Evolutionary conservation across 2,329 filamentous ascomycete species (phyloP), one percentile per base, ranked within the genome.

Genomic region (Paecilomyces dactylethromorphus): DNA sequence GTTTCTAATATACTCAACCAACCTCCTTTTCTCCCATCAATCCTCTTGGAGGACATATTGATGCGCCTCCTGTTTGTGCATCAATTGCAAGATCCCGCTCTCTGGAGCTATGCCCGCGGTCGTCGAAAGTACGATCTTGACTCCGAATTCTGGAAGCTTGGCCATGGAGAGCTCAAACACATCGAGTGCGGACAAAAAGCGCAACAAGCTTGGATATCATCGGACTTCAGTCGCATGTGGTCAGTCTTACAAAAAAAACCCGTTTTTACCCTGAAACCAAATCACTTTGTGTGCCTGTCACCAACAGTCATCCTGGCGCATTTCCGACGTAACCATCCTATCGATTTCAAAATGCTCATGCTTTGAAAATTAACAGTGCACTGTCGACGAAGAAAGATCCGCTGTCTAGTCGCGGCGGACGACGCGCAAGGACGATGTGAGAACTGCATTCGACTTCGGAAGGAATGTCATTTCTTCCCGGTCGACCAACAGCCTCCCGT

Each of bases 151-250:
- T 57, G 68, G 72, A 62, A 64, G 62, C 62, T 63, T 70, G 60
- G 64, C 64, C 61, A 75, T 76, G 74, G 74, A 77, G 54, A 58
- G 58, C 59, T 65, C 68, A 60, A 65, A 62, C 56, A 65, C 68
- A 53, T 70, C 69, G 52, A 58, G 64, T 56, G 81, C 83, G 35
- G 84, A 89, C 66, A 89, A 89, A 72, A 85, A 86, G 70, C 86
- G 92, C 70, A 97, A 96, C 75, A 97, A 96, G 76, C 82, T 97
- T 61, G 93, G 93, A 45, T 97, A 97, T 72, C 93, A 97, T 78
- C 86, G 93, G 69, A 96, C 92, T 35, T 95, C 92, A 52, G 91
- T 97, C 67, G 94, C 93, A 66, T 97, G 93, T 79, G 89, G 93
- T 97, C 84, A 85, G 92, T 86, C 59, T 50, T 60, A 59, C 29